A percentile compares a stretch with the other conserved stretches of the same genome.
These are phyloP conservation scores for Aristolochia fimbriata DNA, from an alignment of 164 flowering plant species.

Conservation along the genomic window DNA sequence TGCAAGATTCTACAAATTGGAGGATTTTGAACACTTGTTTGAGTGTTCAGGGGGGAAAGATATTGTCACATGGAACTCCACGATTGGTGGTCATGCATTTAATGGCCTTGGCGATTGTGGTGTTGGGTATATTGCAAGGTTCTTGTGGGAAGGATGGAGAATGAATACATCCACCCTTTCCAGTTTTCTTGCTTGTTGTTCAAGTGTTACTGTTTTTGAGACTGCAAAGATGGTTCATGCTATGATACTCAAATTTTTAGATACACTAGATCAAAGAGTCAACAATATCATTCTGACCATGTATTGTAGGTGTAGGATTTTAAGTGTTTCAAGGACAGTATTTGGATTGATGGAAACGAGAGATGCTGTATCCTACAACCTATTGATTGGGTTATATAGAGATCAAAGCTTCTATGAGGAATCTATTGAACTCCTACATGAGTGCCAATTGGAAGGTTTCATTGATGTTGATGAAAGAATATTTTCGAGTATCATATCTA, in stretches of 20 bases:
- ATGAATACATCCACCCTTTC: slow-evolving; percentile 22
- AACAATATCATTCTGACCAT: slow-evolving; percentile 20
- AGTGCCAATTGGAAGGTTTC: slow-evolving; percentile 12
- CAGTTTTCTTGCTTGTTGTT: slow-evolving; percentile 22
- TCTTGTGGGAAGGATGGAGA: slow-evolving; percentile 11
- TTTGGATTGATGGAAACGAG: slow-evolving; percentile 10
- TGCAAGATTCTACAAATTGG: slow-evolving; percentile 12
- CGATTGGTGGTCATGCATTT: slow-evolving; percentile 20
- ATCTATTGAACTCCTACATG: slow-evolving; percentile 9
- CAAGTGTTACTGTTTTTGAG: slow-evolving; percentile 14
- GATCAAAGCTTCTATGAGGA: slow-evolving; percentile 12
- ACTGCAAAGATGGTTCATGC: slow-evolving; percentile 20
- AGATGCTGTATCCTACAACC: slow-evolving; percentile 16
- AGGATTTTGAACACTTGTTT: slow-evolving; percentile 15
- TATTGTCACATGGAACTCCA: slow-evolving; percentile 24
- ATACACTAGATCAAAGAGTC: slow-evolving; percentile 3
- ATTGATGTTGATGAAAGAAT: slow-evolving; percentile 11
- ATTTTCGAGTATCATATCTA: slow-evolving; percentile 15
- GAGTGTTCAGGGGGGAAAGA: slow-evolving; percentile 7
- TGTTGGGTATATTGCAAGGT: slow-evolving; percentile 7
- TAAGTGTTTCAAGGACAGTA: slow-evolving; percentile 5
- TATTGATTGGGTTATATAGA: slow-evolving; percentile 8
- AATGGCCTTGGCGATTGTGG: slow-evolving; percentile 17
- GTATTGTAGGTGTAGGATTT: slow-evolving; percentile 18
- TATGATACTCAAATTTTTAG: slow-evolving; percentile 16